Evolutionary conservation across 805 yeast genomes (phyloP), one percentile per base, ranked within the genome.

Genomic region (Kazachstania kunashirensis): DNA sequence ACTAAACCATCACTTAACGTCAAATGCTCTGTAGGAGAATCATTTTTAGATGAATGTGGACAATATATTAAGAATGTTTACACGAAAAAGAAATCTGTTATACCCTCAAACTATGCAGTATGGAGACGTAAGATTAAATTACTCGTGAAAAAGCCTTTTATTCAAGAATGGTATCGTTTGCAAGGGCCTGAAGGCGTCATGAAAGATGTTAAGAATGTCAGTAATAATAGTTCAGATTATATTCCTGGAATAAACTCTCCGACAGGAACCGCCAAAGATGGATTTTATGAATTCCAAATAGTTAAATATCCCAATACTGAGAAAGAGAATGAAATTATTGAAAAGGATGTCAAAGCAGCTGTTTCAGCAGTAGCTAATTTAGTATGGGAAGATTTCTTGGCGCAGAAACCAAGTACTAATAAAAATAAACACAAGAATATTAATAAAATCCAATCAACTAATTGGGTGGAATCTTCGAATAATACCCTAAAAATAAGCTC

Each of bases 251-350:
- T 27, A 14, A 14, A 16, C 12, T 31, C 39, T 3, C 33, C 35
- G 18, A 24, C 20, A 7, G 57, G 57, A 0, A 36, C 46, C 4
- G 53, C 61, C 5, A 57, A 56, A 33, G 61, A 57, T 37, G 63
- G 63, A 3, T 41, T 43, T 25, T 59, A 57, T 39, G 34, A 45
- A 14, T 56, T 45, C 34, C 45, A 47, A 19, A 34, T 52, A 4
- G 29, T 37, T 12, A 41, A 47, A n/a, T 48, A 47, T 34, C 58
- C 61, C 2, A 50, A 45, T 18, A 24, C 28, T 7, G 27, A 24
- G 6, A 12, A 29, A 24, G 13, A 15, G 3, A 18, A 24, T 9
- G 12, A 14, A 6, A 43, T 41, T 14, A 48, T 52, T 24, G 39
- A 37, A 5, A 29, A 40, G 2, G 37, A 50, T 7, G 37, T 55